Evolutionary conservation across 805 yeast species (phyloP).

Genomic region (Hanseniaspora taiwanica): DNA sequence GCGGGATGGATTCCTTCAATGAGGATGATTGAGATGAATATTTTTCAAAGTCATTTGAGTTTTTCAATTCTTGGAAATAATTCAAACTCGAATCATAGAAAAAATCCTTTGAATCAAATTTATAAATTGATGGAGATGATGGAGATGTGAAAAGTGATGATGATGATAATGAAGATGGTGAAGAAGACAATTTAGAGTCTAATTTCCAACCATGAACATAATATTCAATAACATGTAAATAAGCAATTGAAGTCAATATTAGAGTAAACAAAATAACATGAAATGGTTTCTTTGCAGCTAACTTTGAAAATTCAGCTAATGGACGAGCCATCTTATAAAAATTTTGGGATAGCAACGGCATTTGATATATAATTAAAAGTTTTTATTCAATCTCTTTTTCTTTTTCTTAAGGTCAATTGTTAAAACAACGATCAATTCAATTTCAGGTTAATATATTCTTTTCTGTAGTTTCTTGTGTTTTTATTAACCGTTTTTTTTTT

Average conservation of each 20-base stretch:
- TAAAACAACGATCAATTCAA: too few species aligned
- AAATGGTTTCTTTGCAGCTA: constrained; percentile 72
- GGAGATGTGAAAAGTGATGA: too few species aligned
- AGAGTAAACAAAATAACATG: constrained; percentile 67
- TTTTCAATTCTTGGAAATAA: not conserved
- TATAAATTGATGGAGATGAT: not conserved
- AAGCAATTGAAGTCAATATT: constrained; percentile 66
- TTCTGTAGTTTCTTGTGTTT: too few species aligned
- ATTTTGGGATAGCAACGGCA: constrained; percentile 17
- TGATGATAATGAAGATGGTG: constrained; percentile 2
- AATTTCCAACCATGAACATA: constrained; percentile 33
- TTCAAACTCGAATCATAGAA: constrained; percentile 5
- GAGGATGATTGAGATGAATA: too few species aligned
- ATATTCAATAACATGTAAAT: constrained; percentile 60
- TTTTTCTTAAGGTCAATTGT: not conserved
- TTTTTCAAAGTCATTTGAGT: too few species aligned
- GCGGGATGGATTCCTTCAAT: too few species aligned
- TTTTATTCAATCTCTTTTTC: not conserved
- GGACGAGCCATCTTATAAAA: constrained; percentile 19
- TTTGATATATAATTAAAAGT: constrained; percentile 3
- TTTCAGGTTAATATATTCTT: too few species aligned
- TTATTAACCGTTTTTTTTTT: too few species aligned
- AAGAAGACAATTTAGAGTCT: constrained; percentile 12
- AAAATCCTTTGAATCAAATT: constrained; percentile 7
- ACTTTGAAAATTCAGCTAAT: constrained; percentile 35